phyloP scores from a whole-genome alignment of 2,329 filamentous ascomycete genomes.

The Beauveria caledonica region DNA sequence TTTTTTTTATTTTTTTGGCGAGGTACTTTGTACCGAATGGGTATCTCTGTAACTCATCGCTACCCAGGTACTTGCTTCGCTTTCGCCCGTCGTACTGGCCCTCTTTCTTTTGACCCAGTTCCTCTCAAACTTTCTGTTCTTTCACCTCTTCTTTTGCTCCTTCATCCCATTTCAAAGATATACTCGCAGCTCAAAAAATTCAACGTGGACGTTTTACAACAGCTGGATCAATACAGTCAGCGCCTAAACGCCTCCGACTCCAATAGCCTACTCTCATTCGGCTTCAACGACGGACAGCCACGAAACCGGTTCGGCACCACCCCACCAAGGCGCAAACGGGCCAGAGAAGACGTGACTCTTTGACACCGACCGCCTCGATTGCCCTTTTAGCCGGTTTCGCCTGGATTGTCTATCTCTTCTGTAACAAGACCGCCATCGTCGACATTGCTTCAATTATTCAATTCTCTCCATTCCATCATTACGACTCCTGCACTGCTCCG shows the following conservation, averaged over 20 bases:
- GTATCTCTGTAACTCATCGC: background rate
- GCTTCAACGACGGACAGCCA: background rate
- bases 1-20: background rate
- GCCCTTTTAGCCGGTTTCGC: background rate
- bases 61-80: background rate
- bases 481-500: too few species aligned
- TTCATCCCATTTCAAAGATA: background rate
- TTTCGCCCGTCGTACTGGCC: background rate
- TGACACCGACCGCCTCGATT: background rate
- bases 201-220: background rate
- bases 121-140: background rate
- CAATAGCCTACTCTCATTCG: constrained; percentile 5
- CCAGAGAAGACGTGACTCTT: background rate
- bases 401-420: background rate
- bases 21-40: constrained; percentile 1
- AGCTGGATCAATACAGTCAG: background rate
- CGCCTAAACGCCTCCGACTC: background rate
- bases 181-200: background rate
- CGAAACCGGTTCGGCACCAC: background rate
- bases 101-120: background rate
- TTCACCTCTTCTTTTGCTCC: background rate
- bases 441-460: too few species aligned
- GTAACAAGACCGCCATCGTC: background rate
- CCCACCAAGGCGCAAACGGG: constrained; percentile 6
- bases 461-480: too few species aligned